Percentiles rank a stretch among this genome's conserved stretches.
Evolutionary conservation across 106 monocot species (phyloP).

Genomic region (Acanthochlamys bracteata): DNA sequence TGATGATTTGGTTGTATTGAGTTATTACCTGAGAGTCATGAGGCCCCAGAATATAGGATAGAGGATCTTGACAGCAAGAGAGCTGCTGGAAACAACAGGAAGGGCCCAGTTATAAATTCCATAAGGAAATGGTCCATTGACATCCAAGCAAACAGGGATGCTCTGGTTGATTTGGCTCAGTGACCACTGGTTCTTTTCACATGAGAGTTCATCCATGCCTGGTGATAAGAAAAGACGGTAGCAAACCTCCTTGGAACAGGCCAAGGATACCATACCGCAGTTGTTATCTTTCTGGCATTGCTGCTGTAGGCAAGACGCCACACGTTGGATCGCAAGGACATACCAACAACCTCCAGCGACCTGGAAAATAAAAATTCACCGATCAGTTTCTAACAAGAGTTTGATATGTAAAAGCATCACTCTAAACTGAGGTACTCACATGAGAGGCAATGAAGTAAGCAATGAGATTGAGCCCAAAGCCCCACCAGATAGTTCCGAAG

Average conservation of each 20-base stretch:
- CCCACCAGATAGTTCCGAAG: constrained; percentile 96
- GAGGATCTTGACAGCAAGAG: constrained; percentile 73
- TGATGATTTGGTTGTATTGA: not conserved
- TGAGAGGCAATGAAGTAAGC: constrained; percentile 95
- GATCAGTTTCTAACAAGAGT: not conserved
- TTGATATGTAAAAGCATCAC: not conserved
- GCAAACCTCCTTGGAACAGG: constrained; percentile 46
- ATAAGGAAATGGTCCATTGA: constrained; percentile 54
- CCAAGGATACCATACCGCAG: constrained; percentile 42
- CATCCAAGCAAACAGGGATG: constrained; percentile 33
- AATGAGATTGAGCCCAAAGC: constrained; percentile 83
- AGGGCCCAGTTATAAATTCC: constrained; percentile 77
- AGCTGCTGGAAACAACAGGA: constrained; percentile 73
- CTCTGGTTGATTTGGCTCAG: constrained; percentile 11
- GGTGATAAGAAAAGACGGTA: constrained; percentile 19
- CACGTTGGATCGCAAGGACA: constrained; percentile 83
- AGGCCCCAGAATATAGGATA: constrained; percentile 97
- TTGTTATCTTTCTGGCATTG: constrained; percentile 55
- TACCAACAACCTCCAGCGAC: constrained; percentile 95
- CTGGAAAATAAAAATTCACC: constrained; percentile 26
- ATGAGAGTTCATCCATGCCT: constrained; percentile 10
- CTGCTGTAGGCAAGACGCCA: constrained; percentile 48
- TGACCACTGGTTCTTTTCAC: constrained; percentile 17
- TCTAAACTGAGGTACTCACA: constrained; percentile 32
- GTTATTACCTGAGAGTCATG: constrained; percentile 72